Evolutionary conservation across 2,329 filamentous ascomycete genomes (phyloP), one percentile per base, ranked within the genome.

Genomic region (Ceratocystis destructans): DNA sequence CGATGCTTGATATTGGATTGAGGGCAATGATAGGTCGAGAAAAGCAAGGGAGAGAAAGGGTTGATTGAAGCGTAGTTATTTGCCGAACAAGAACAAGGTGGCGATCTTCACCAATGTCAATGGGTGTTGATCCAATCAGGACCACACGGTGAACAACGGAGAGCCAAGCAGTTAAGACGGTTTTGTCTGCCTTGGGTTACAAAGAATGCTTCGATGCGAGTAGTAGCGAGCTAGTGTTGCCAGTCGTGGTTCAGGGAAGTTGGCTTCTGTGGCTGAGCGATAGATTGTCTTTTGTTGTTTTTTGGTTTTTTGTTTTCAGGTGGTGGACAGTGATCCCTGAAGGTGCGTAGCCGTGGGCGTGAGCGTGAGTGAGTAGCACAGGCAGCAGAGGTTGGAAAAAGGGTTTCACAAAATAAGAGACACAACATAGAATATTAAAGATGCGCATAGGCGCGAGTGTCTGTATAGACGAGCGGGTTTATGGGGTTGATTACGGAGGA

Each of bases 201-300:
- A 53, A 28, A 28, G 22, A 22, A 53, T 53, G 48, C 48, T 53
- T 53, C 28, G 15, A 53, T 25, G 48, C 31, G 55, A 37, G 25
- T 59, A n/a, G 31, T 59, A 31, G 28, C 37, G 37, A 41, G 37
- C 37, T 41, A 41, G 37, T 41, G 37, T 28, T n/a, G 28, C 12
- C 7, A 20, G 28, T 10, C 8, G 55, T 59, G n/a, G 28, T 59
- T 28, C 55, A 37, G 22, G 48, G 48, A 53, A 31, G 55, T 59
- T 59, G 28, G 28, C 55, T 31, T 59, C 55, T 59, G 55, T 59
- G 55, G 55, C 55, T 59, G 55, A 37, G 55, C 55, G 55, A 31
- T 28, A 7, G 55, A 25, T 31, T 31, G 31, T 59, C 46, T 22
- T 48, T 48, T 53, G 22, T 53, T 28, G 28, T 53, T 25, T 22